Base-by-base conservation (phyloP, 2,329 filamentous ascomycete species). In the Corynespora cassiicola region DNA sequence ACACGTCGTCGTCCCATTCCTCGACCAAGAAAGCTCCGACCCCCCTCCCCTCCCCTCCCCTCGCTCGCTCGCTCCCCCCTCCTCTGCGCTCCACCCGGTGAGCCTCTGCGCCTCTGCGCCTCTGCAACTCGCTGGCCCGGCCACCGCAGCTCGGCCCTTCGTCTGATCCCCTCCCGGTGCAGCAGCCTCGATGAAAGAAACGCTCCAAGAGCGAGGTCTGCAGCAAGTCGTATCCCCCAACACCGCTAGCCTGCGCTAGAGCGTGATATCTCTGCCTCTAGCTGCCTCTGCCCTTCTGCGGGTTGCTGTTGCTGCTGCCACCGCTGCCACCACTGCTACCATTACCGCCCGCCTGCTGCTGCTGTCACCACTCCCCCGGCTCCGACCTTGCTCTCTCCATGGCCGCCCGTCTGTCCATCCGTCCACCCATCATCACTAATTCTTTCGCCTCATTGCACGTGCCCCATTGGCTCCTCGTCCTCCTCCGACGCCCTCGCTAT, bases 371-470 rank as follows among this genome's bases (percentile, higher is more conserved):
- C 34, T 36, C 26, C 15, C 28, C 27, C 33, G 18, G 22, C 16
- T 18, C 36, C 33, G 32, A n/a, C 6, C 15, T 26, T 28, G 37
- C 22, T 25, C 23, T 18, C 23, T 14, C 42, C 24, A 28, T 18
- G 31, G 38, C 31, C 18, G 28, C 27, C 34, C 31, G 35, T 32
- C 27, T 36, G 26, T 35, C 6, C 32, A 17, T 17, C 31, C 25
- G 17, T 19, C 21, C 31, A 20, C 22, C 24, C 37, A 36, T 15
- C 18, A 31, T 31, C 36, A 44, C 50, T 47, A 40, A 45, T 42
- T 41, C 41, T 37, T 52, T 47, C 45, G 41, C 39, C 47, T 53
- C 52, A 54, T 48, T 49, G 39, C 45, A 52, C 45, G 45, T 36
- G 49, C 45, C 32, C 41, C 31, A 36, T 42, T 34, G 34, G 34